Percentiles rank a stretch among this genome's conserved stretches.
These are phyloP conservation scores for Pythium phragmiticola DNA, from an alignment of 352 stramenopile species.

Conservation along the genomic window DNA sequence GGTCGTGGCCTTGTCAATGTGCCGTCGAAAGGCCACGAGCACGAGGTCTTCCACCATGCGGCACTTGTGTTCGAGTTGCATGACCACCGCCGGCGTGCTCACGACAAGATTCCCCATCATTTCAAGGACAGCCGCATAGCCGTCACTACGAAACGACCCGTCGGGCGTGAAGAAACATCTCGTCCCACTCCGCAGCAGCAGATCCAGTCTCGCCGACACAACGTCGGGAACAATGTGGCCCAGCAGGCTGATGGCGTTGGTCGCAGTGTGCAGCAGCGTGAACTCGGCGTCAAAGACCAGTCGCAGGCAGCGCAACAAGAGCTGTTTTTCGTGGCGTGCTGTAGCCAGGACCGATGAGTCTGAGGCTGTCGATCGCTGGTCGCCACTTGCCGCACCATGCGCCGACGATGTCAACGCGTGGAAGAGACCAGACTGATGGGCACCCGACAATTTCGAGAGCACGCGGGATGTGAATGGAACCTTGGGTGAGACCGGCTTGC, in stretches of 20 bases:
- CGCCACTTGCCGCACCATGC: constrained; percentile 14
- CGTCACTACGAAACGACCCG: constrained; percentile 65
- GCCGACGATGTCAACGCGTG: constrained; percentile 39
- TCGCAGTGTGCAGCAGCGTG: constrained; percentile 50
- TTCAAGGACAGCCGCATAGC: constrained; percentile 57
- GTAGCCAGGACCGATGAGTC: not conserved
- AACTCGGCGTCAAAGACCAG: constrained; percentile 66
- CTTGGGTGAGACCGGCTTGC: constrained; percentile 30
- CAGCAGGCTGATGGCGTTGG: constrained; percentile 58
- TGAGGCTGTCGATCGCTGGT: constrained; percentile 12
- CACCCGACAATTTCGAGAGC: constrained; percentile 58
- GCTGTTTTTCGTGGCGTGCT: constrained; percentile 29
- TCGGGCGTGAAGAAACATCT: constrained; percentile 52
- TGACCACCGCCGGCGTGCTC: constrained; percentile 14
- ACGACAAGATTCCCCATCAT: constrained; percentile 49
- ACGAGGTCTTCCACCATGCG: constrained; percentile 40
- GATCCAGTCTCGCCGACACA: constrained; percentile 40
- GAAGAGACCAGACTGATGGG: constrained; percentile 58
- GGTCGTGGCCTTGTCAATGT: constrained; percentile 50
- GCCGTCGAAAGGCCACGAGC: constrained; percentile 56
- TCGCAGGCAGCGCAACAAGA: constrained; percentile 40
- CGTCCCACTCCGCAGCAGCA: constrained; percentile 27
- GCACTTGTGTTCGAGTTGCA: constrained; percentile 27
- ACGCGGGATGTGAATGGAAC: constrained; percentile 71
- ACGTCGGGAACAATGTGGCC: constrained; percentile 43